Base-by-base conservation (phyloP, 768 basidiomycete species). In the Amanita exitialis region DNA sequence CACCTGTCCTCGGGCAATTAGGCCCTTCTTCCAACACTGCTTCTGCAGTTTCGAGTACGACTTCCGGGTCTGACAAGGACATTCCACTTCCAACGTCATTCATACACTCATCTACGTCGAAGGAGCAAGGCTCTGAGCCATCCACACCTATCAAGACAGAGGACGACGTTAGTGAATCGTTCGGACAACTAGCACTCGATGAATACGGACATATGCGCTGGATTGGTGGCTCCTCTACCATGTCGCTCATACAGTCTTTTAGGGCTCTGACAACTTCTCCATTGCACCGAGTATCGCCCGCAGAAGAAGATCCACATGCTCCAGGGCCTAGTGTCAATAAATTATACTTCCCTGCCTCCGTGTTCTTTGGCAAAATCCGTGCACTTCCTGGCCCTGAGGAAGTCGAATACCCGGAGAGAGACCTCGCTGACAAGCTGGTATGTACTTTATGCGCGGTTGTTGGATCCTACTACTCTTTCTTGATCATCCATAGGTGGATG, bases 231-330 rank as follows among this genome's bases (percentile, higher is more conserved):
- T 91, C 90, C 4, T 91, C 89, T 13, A 89, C 89, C 18, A 90
- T 92, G 90, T 88, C 90, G 5, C 76, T 92, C 58, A 90, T 92
- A 44, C 89, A 91, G 61, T 90, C 88, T 4, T 91, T 92, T 71
- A 80, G 79, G 54, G 79, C 84, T 41, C 67, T 84, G 55, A 88
- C 86, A 20, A 77, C 84, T 39, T 80, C 81, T 27, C 86, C 85
- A 5, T 69, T 86, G 18, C 78, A 84, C 61, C 85, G 86, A 53
- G 78, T 86, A 51, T 90, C 88, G 6, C 86, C 86, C 34, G 85
- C 83, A 80, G 85, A 88, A 55, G 87, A 89, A 59, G 89, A 90
- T 63, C 83, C 86, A 39, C 78, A 77, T 46, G 83, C 80, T 21
- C 85, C 87, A 20, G 83, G 84, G 7, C 84, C 86, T 21, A 88